These are phyloP conservation scores for Wickerhamomyces hampshirensis DNA, from an alignment of 805 yeast genomes.

Conservation along the genomic window DNA sequence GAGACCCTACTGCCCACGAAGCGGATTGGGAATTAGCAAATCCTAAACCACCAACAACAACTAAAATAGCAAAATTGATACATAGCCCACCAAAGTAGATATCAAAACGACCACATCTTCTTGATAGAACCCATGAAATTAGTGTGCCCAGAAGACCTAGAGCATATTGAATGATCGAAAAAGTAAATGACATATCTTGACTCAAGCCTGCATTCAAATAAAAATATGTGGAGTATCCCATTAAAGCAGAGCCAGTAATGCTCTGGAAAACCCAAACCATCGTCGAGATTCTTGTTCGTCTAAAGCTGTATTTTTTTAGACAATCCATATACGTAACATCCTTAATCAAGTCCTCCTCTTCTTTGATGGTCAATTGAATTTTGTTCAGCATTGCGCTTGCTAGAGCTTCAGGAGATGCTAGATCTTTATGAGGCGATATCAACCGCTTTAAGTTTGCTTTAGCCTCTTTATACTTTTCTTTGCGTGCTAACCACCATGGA, in stretches of 20 bases:
- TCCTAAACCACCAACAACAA: constrained; percentile 26
- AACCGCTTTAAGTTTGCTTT: not conserved
- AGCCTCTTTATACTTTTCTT: constrained; percentile 15
- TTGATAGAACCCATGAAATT: constrained; percentile 28
- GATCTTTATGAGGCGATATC: not conserved
- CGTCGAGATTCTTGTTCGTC: not conserved
- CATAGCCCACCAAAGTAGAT: constrained; percentile 24
- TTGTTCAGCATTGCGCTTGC: not conserved
- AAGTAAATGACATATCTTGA: constrained; percentile 35
- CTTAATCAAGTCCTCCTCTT: not conserved
- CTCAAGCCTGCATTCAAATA: constrained; percentile 49
- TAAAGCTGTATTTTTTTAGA: not conserved
- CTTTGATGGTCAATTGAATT: not conserved
- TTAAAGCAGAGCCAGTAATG: not conserved
- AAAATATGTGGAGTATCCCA: not conserved
- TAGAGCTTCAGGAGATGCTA: not conserved
- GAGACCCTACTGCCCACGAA: constrained; percentile 28
- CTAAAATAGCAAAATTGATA: constrained; percentile 14
- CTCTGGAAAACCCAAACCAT: not conserved
- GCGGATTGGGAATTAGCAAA: constrained; percentile 7
- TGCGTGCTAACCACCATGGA: constrained; percentile 38
- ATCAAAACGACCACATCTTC: constrained; percentile 27
- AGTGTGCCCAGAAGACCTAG: constrained; percentile 30
- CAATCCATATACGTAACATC: not conserved
- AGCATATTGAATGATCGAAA: constrained; percentile 32